Base-by-base conservation (phyloP, 768 basidiomycete genomes). In the Omphalotus guepiniiformis region DNA sequence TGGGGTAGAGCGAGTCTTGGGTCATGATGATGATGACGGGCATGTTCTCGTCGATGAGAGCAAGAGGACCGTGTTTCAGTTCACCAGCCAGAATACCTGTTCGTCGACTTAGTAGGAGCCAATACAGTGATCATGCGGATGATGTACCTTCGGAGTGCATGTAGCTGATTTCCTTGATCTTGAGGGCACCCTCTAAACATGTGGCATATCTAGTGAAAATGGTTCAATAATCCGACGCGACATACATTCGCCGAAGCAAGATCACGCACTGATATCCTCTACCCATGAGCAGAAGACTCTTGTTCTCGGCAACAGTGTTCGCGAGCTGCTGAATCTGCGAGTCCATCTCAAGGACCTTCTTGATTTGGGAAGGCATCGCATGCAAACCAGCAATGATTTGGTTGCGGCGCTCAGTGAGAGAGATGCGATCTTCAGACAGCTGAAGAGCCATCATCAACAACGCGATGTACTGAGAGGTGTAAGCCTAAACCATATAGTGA, bases 11-110 rank as follows among this genome's bases (percentile, higher is more conserved):
- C 36, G 93, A 96, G 69, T 99, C 96, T 55, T 90, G 87, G 23
- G 96, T 99, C 96, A 99, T 99, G 71, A 99, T 83, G 70, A 99
- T 92, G 73, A 98, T 98, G 57, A 98, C 92, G 34, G 93, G 82
- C 88, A 96, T 92, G 72, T 95, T 93, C 72, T 98, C 96, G 63
- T 99, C 96, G 59, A 99, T 88, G 56, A 99, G 72, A 45, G 96
- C 96, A 47, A 99, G 83, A 47, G 96, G 96, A 37, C 96, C 96
- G 63, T 99, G 96, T 75, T 99, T 99, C 55, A 99, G 75, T 73
- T 99, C 96, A 56, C 96, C 96, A 19, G 96, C 96, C 48, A 99
- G 83, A 64, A 98, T 97, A 63, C 88, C 88, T 75, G 62, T 58
- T 38, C 9, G 42, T 23, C 35, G n/a, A 22, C 46, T 55, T 34